Conservation (phyloP, 2,329 filamentous ascomycete genomes). For the Penicillium crustosum region DNA sequence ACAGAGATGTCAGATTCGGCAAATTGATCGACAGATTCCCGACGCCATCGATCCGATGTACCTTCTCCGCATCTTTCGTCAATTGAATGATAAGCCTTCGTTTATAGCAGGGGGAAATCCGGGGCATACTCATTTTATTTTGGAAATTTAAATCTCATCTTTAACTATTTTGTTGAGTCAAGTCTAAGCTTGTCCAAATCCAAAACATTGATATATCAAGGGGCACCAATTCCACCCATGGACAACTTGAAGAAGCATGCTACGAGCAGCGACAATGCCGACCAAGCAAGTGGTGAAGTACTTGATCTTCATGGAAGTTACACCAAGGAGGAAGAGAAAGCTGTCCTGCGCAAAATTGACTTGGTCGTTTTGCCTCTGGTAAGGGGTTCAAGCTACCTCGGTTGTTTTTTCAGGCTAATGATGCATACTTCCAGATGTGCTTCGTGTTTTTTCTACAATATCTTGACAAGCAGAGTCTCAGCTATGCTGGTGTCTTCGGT, state of each 20-base stretch:
- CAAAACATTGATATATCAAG: background rate
- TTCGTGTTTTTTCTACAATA: constrained; percentile 49
- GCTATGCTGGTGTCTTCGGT: constrained; percentile 48
- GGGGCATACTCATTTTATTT: background rate
- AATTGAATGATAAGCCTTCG: background rate
- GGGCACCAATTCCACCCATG: background rate
- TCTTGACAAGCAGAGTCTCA: constrained; percentile 48
- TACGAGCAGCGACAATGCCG: constrained; percentile 9
- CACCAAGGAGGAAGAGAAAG: constrained; percentile 18
- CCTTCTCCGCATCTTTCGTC: constrained; percentile 10
- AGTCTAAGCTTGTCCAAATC: background rate
- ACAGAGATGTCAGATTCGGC: constrained; percentile 2
- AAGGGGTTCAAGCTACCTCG: background rate
- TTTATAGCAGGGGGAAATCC: background rate
- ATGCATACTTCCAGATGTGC: constrained; percentile 37
- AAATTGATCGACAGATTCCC: constrained; percentile 16
- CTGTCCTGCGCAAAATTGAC: constrained; percentile 21
- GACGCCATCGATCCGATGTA: constrained; percentile 13
- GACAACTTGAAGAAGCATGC: constrained; percentile 2
- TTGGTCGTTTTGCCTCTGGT: constrained; percentile 23
- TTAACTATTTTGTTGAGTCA: background rate
- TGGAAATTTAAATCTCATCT: background rate
- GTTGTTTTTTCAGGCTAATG: background rate
- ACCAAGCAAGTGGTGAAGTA: constrained; percentile 4
- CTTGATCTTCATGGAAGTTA: constrained; percentile 9